A percentile compares a stretch with the other conserved stretches of the same genome.
Conservation (phyloP, 2,329 filamentous ascomycete species). For the Pseudopyrenochaeta lycopersici region DNA sequence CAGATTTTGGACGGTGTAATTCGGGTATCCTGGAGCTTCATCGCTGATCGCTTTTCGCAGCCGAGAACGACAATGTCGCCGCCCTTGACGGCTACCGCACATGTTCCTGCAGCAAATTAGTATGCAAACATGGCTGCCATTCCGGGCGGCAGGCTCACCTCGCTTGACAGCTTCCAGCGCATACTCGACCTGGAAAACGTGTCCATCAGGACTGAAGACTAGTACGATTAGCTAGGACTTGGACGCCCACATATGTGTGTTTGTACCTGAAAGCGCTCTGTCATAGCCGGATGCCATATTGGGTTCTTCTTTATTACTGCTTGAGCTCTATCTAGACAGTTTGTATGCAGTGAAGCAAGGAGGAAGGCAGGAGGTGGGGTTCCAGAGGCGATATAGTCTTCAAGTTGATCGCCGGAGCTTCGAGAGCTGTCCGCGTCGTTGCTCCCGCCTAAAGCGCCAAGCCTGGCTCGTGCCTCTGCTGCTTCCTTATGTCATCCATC, state of each 20-base stretch:
- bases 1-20: constrained; percentile 99
- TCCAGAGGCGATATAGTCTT: constrained; percentile 22
- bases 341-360: constrained; percentile 4
- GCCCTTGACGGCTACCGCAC: constrained; percentile 97
- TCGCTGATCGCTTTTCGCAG: constrained; percentile 98
- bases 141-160: constrained; percentile 65
- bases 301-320: constrained; percentile 7
- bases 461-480: constrained; percentile 38
- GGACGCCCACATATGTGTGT: constrained; percentile 26
- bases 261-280: constrained; percentile 95
- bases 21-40: constrained; percentile 99
- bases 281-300: constrained; percentile 95
- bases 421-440: constrained; percentile 51
- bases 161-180: constrained; percentile 97
- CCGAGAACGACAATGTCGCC: constrained; percentile 92
- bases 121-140: background rate
- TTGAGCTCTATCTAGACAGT: background rate
- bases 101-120: constrained; percentile 73
- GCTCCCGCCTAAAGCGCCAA: constrained; percentile 48
- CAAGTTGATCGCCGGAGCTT: constrained; percentile 42
- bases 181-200: constrained; percentile 99
- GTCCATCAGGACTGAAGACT: constrained; percentile 99
- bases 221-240: constrained; percentile 40
- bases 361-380: constrained; percentile 13
- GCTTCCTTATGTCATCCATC: constrained; percentile 36